Conservation (phyloP, 139 green algal genomes). For the Raphidocelis subcapitata region DNA sequence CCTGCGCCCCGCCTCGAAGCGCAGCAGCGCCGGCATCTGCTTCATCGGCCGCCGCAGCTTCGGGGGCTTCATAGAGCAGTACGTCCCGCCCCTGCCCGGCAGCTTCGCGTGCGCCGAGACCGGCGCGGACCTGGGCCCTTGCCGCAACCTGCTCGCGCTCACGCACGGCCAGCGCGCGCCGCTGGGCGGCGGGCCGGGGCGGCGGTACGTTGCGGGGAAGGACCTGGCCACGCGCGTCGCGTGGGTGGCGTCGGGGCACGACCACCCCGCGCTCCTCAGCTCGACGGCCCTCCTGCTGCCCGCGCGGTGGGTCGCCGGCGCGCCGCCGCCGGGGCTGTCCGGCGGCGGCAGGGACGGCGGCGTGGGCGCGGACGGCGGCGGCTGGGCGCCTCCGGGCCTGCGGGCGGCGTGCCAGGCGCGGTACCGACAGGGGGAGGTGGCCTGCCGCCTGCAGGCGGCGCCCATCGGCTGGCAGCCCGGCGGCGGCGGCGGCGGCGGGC, state of each 20-base stretch:
- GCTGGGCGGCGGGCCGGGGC: slow-evolving; percentile 50
- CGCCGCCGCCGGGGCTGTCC: neutral
- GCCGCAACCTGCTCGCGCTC: slow-evolving; percentile 58
- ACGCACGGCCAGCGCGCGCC: slow-evolving; percentile 77
- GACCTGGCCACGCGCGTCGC: slow-evolving; percentile 43
- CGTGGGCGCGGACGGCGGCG: neutral
- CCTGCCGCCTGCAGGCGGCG: slow-evolving; percentile 23
- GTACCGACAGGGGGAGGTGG: slow-evolving; percentile 42
- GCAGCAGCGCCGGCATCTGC: slow-evolving; percentile 79
- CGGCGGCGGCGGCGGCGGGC: neutral
- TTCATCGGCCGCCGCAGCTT: slow-evolving; percentile 84
- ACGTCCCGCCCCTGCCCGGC: slow-evolving; percentile 52
- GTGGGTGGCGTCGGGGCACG: slow-evolving; percentile 52
- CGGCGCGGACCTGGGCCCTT: slow-evolving; percentile 41
- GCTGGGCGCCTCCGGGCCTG: neutral
- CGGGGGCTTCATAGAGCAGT: slow-evolving; percentile 71
- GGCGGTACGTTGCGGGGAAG: slow-evolving; percentile 76
- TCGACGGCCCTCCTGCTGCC: slow-evolving; percentile 37
- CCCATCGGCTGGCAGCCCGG: neutral
- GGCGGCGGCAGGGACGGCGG: neutral
- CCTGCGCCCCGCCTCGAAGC: slow-evolving; percentile 37
- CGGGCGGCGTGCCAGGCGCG: slow-evolving; percentile 51
- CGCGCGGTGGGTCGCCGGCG: slow-evolving; percentile 58
- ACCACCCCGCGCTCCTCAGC: slow-evolving; percentile 64
- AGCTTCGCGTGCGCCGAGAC: slow-evolving; percentile 53